These are phyloP conservation scores for Phytopythium aichiense DNA, from an alignment of 352 stramenopile genomes.

Conservation along the genomic window DNA sequence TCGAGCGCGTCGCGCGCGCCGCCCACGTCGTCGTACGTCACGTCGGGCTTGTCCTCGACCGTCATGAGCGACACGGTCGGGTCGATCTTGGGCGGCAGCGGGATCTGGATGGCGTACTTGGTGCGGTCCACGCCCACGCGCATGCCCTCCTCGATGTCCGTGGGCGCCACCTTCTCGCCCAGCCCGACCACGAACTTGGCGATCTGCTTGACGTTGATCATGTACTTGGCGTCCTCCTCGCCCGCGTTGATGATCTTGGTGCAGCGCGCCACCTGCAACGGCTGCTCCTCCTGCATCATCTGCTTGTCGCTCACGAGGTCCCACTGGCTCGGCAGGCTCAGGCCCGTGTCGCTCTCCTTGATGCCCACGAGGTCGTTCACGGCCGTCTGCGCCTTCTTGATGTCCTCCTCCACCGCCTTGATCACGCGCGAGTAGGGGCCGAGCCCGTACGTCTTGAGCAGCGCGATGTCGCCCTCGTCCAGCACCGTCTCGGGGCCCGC, in stretches of 20 bases:
- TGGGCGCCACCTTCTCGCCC: slow-evolving; percentile 97
- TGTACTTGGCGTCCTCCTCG: slow-evolving; percentile 97
- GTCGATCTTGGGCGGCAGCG: slow-evolving; percentile 98
- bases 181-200: slow-evolving; percentile 99
- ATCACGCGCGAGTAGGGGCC: slow-evolving; percentile 97
- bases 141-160: slow-evolving; percentile 99
- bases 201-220: slow-evolving; percentile 99
- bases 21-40: slow-evolving; percentile 99
- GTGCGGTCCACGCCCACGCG: slow-evolving; percentile 97
- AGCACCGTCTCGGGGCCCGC: slow-evolving; percentile 73
- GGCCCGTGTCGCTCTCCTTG: slow-evolving; percentile 99
- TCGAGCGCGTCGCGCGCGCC: slow-evolving; percentile 98
- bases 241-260: slow-evolving; percentile 94
- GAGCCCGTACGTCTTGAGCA: slow-evolving; percentile 98
- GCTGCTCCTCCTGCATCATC: slow-evolving; percentile 99
- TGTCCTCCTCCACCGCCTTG: slow-evolving; percentile 98
- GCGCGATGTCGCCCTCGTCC: slow-evolving; percentile 96
- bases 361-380: slow-evolving; percentile 94
- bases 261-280: slow-evolving; percentile 95
- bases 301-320: slow-evolving; percentile 99
- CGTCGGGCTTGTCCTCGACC: slow-evolving; percentile 99
- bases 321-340: slow-evolving; percentile 97
- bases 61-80: slow-evolving; percentile 95
- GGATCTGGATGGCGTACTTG: slow-evolving; percentile 98
- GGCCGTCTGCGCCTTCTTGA: slow-evolving; percentile 95